A percentile compares a stretch with the other conserved stretches of the same genome.
Evolutionary conservation across 2,329 filamentous ascomycete species (phyloP).

Genomic region (Colletotrichum musicola): DNA sequence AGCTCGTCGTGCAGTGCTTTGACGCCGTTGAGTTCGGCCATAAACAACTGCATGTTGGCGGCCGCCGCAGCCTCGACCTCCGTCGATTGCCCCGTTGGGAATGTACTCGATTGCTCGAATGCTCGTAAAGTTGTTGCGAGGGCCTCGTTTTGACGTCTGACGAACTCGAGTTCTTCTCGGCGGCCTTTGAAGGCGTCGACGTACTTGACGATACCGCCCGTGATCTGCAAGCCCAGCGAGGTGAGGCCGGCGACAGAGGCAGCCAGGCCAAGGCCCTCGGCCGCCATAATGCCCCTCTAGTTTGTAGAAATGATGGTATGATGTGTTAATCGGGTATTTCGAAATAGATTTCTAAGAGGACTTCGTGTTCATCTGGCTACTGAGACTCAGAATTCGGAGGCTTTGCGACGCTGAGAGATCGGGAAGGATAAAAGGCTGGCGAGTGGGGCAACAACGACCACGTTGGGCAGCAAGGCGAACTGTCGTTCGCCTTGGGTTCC

Average conservation of each 20-base stretch:
- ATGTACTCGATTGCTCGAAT: background rate
- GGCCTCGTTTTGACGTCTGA: background rate
- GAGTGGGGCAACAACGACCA: background rate
- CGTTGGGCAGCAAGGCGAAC: background rate
- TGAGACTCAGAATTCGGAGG: background rate
- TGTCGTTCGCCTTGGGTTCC: too few relatives aligned
- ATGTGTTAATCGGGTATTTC: background rate
- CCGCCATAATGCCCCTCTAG: background rate
- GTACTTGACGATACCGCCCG: constrained; percentile 7
- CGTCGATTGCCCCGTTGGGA: background rate
- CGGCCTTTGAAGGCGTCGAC: constrained; percentile 7
- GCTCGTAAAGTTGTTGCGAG: background rate
- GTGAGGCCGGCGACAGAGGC: constrained; percentile 11
- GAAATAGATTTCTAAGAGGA: background rate
- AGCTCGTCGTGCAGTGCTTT: background rate
- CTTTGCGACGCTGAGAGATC: too few relatives aligned
- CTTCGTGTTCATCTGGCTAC: background rate
- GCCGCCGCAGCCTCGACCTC: background rate
- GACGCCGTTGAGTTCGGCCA: background rate
- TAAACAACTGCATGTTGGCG: background rate
- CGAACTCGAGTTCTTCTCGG: background rate
- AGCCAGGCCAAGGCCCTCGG: background rate
- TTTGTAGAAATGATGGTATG: background rate
- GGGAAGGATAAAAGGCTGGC: background rate
- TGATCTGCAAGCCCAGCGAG: constrained; percentile 4